These are phyloP conservation scores for Eucalyptus regnans DNA, from an alignment of 345 rosid genomes.

Conservation along the genomic window DNA sequence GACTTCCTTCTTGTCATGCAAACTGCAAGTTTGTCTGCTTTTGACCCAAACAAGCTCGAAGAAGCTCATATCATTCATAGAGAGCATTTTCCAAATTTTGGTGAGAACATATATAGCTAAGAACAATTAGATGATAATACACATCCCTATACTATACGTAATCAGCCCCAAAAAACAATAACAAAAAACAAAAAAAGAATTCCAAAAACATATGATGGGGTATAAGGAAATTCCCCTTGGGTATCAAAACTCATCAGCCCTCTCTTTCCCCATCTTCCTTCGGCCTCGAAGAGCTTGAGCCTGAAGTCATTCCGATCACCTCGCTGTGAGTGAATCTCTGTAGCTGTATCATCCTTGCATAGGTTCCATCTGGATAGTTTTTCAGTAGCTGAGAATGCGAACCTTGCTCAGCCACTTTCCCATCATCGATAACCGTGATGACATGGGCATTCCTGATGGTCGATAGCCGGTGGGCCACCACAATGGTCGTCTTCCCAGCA, in stretches of 20 bases:
- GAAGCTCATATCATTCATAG: neutral
- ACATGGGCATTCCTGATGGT: slow-evolving; percentile 84
- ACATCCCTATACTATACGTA: neutral
- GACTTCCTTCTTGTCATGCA: neutral
- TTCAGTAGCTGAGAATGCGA: slow-evolving; percentile 77
- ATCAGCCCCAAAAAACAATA: neutral
- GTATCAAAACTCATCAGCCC: neutral
- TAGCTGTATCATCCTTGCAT: slow-evolving; percentile 89
- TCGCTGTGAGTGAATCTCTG: slow-evolving; percentile 86
- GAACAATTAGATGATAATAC: neutral
- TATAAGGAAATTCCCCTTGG: neutral
- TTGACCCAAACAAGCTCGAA: neutral
- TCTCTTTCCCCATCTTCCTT: slow-evolving; percentile 58
- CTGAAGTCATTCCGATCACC: slow-evolving; percentile 77
- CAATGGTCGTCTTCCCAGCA: slow-evolving; percentile 78
- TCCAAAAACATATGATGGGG: neutral
- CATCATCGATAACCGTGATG: slow-evolving; percentile 88
- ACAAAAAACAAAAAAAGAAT: neutral
- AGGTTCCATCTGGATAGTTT: slow-evolving; percentile 76
- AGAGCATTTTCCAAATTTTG: neutral
- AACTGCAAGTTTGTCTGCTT: neutral
- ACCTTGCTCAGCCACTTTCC: slow-evolving; percentile 91
- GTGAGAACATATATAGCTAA: neutral
- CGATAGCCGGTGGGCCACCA: slow-evolving; percentile 83
- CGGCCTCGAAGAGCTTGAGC: slow-evolving; percentile 67